Evolutionary conservation across 2,329 filamentous ascomycete genomes (phyloP).

Genomic region (Neofusicoccum ribis): DNA sequence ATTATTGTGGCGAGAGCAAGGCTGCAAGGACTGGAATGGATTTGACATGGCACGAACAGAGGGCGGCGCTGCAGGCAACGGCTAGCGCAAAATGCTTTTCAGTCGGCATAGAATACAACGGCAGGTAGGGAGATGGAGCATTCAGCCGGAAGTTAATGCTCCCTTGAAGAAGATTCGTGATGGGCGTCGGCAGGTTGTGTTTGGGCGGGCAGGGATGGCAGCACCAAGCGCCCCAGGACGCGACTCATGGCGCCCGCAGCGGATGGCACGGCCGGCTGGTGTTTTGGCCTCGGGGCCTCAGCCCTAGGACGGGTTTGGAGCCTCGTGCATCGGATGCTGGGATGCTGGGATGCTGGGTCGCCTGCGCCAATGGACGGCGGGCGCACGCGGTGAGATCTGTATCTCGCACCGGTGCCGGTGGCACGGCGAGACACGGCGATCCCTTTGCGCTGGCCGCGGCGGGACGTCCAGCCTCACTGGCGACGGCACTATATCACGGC

Average conservation of each 20-base stretch:
- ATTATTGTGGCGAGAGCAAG: conserved; percentile 1
- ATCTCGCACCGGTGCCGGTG: neutral
- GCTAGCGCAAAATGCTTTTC: neutral
- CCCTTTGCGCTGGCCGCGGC: neutral
- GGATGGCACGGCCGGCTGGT: neutral
- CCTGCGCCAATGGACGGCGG: conserved; percentile 1
- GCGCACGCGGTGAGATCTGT: neutral
- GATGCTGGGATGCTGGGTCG: neutral
- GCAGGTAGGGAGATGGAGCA: neutral
- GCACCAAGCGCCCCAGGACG: neutral
- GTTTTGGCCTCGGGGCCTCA: conserved; percentile 1
- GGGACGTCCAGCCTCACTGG: neutral
- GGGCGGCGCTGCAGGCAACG: neutral
- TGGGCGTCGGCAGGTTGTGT: neutral
- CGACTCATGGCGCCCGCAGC: conserved; percentile 1
- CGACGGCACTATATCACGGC: neutral
- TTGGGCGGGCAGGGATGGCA: neutral
- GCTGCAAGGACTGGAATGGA: conserved; percentile 20
- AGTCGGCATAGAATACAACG: neutral
- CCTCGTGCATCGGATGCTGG: neutral
- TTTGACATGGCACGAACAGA: neutral
- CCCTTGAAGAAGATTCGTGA: too few species aligned
- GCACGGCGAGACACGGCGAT: conserved; percentile 5
- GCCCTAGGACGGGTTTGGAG: conserved; percentile 5
- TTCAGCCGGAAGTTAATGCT: too few species aligned